Conservation (phyloP, 129 eudicot genomes). For the Tagetes patula region DNA sequence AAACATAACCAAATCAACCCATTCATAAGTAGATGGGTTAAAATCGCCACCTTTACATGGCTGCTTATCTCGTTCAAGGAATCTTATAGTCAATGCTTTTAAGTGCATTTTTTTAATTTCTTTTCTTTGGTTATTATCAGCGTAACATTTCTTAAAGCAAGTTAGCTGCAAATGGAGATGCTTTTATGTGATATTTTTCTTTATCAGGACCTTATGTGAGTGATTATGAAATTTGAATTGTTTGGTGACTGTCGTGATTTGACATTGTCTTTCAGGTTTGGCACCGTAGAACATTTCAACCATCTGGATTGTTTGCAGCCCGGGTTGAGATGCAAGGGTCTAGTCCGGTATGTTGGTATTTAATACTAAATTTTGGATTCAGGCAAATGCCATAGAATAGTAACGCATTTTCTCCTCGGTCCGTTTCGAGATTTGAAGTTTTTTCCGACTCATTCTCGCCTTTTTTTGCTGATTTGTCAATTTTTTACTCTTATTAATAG, state of each 20-base stretch:
- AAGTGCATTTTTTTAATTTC: background rate
- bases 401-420: background rate
- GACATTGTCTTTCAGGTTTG: conserved; percentile 67
- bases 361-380: conserved; percentile 5
- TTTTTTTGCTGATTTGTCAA: conserved; percentile 1
- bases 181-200: conserved; percentile 7
- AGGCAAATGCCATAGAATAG: background rate
- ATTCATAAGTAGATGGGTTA: background rate
- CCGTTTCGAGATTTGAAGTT: background rate
- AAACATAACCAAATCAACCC: background rate
- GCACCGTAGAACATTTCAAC: conserved; percentile 97
- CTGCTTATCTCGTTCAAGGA: conserved; percentile 9
- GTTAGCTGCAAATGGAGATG: background rate
- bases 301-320: conserved; percentile 98
- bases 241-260: conserved; percentile 13
- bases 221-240: conserved; percentile 8
- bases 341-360: conserved; percentile 60
- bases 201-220: conserved; percentile 14
- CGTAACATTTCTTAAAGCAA: conserved; percentile 5
- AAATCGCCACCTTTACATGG: conserved; percentile 9
- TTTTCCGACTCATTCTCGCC: background rate
- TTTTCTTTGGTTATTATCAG: background rate
- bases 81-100: background rate
- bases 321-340: conserved; percentile 98
- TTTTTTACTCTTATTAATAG: background rate